Percentiles rank a stretch among this genome's conserved stretches.
Conservation (phyloP, 805 yeast species). For the Hanseniaspora guilliermondii region DNA sequence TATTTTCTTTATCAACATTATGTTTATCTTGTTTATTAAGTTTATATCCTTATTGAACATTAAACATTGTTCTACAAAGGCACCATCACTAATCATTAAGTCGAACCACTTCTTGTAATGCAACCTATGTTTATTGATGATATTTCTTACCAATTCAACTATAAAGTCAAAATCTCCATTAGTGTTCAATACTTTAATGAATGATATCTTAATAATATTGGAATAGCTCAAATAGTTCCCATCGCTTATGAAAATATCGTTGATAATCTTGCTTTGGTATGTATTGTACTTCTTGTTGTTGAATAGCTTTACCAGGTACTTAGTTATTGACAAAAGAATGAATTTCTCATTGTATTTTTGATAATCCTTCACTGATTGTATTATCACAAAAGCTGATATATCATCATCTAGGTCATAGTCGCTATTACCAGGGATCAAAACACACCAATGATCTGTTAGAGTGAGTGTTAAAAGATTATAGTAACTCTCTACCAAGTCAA, state of each 20-base stretch:
- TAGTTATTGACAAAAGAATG: conserved; percentile 37
- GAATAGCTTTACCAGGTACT: conserved; percentile 42
- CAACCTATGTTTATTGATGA: conserved; percentile 40
- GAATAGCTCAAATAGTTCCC: conserved; percentile 25
- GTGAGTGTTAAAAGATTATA: conserved; percentile 41
- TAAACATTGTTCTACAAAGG: conserved; percentile 17
- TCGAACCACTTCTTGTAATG: conserved; percentile 39
- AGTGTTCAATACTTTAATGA: conserved; percentile 42
- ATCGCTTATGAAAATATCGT: conserved; percentile 20
- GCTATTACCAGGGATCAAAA: conserved; percentile 29
- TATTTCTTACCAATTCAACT: conserved; percentile 36
- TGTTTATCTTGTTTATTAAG: conserved; percentile 18
- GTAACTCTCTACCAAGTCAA: conserved; percentile 44
- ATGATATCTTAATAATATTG: conserved; percentile 26
- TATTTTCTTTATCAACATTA: conserved; percentile 40
- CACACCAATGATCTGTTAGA: conserved; percentile 36
- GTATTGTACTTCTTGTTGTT: conserved; percentile 36
- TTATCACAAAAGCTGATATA: not conserved
- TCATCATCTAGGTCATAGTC: not conserved
- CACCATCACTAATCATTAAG: conserved; percentile 26
- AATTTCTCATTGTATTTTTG: conserved; percentile 34
- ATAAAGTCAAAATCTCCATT: conserved; percentile 48
- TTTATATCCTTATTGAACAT: not conserved
- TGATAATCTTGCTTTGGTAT: conserved; percentile 30
- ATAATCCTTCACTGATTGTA: not conserved